These are phyloP conservation scores for Clausena lansium DNA, from an alignment of 345 rosid species.

Conservation along the genomic window DNA sequence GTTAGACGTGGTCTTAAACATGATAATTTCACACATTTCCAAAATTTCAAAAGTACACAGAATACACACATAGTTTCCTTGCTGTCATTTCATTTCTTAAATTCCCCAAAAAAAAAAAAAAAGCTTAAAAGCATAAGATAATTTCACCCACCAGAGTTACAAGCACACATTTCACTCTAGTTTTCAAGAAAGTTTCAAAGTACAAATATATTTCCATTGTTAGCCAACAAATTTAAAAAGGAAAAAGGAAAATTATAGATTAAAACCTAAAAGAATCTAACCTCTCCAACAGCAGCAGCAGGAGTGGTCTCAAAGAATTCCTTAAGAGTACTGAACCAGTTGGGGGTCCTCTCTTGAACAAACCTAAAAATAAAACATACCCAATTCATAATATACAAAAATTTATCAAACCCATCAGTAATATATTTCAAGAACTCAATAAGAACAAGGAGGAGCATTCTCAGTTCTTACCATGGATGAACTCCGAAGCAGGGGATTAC, in stretches of 20 bases:
- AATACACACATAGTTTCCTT: not conserved
- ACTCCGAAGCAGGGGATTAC: constrained; percentile 88
- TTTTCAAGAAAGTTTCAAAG: not conserved
- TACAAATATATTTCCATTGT: not conserved
- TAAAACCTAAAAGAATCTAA: not conserved
- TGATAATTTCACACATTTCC: not conserved
- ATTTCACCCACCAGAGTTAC: not conserved
- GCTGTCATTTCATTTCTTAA: not conserved
- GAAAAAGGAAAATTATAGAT: not conserved
- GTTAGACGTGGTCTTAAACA: not conserved
- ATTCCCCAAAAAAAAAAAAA: no score
- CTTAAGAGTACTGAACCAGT: constrained; percentile 71
- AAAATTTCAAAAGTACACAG: not conserved
- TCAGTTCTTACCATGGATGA: constrained; percentile 75
- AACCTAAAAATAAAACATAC: constrained; percentile 35
- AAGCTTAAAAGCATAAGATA: not conserved
- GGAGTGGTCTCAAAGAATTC: constrained; percentile 65
- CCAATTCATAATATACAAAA: not conserved
- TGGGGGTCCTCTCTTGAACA: constrained; percentile 65
- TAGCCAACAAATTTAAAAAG: no score
- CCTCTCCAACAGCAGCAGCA: constrained; percentile 94
- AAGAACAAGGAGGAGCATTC: not conserved
- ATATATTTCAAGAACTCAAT: not conserved
- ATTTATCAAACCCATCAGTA: not conserved
- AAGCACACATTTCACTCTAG: not conserved